phyloP scores from a whole-genome alignment of 2,329 filamentous ascomycete species.

The Epichloe sylvatica region DNA sequence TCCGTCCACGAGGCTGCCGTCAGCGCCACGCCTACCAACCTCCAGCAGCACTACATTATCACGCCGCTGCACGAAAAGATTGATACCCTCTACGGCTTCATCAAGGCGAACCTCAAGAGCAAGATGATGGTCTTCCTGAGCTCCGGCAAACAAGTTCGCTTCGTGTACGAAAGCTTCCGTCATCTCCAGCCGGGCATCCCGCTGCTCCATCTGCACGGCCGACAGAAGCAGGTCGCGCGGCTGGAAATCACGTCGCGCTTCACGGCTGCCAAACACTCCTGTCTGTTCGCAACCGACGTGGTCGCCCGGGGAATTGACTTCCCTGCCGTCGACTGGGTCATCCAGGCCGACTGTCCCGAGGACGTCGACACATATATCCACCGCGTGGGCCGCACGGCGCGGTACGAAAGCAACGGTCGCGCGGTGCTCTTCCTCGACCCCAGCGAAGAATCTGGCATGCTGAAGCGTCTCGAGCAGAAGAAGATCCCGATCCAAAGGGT shows the following conservation, averaged over 20 bases:
- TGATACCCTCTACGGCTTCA: constrained; percentile 83
- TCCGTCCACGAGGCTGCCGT: constrained; percentile 76
- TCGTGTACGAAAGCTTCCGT: constrained; percentile 85
- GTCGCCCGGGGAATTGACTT: constrained; percentile 91
- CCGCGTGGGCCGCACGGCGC: constrained; percentile 84
- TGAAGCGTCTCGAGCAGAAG: constrained; percentile 70
- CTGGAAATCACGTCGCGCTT: constrained; percentile 81
- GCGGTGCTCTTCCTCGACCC: constrained; percentile 88
- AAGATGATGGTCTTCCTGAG: constrained; percentile 95
- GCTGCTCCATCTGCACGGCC: constrained; percentile 80
- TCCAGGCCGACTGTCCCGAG: constrained; percentile 95
- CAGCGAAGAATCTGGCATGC: constrained; percentile 83
- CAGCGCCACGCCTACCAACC: constrained; percentile 64
- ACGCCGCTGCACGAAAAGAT: constrained; percentile 80
- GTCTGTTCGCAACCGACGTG: constrained; percentile 90
- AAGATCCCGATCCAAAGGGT: constrained; percentile 81
- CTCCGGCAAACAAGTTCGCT: constrained; percentile 90
- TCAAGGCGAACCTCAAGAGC: constrained; percentile 76
- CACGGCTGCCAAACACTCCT: constrained; percentile 64
- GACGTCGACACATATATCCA: constrained; percentile 97
- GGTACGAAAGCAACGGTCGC: constrained; percentile 74
- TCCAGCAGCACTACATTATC: constrained; percentile 85
- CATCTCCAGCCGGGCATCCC: constrained; percentile 91
- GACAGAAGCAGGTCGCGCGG: constrained; percentile 81
- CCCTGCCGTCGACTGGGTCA: constrained; percentile 93